Evolutionary conservation across 2,329 filamentous ascomycete genomes (phyloP), one percentile per base, ranked within the genome.

Genomic region (Coniochaeta sp.): DNA sequence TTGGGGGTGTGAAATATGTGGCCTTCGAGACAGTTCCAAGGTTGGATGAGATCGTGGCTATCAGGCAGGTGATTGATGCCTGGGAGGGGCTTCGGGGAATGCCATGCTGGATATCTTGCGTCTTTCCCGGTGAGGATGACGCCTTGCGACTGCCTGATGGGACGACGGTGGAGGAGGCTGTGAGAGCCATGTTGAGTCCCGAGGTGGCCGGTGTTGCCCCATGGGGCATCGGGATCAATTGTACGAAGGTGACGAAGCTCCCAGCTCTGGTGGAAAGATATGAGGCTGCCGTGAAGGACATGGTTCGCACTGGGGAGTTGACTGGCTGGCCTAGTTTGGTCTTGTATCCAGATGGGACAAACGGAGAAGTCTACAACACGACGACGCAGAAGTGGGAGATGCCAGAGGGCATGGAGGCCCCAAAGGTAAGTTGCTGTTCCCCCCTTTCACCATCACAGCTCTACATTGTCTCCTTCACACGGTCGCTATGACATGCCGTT

Each of bases 331-430:
- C 82, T 1, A 72, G 70, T 18, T 64, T 87, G 50, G 77, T 87
- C 4, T 58, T 87, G 16, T 87, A 87, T 62, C 85, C 85, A 0
- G 85, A 88, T 62, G 84, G 84, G 0, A 86, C 85, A 1, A 83
- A 82, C 46, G 82, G 82, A 0, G 81, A 86, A 65, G 74, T 83
- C 1, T 87, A 87, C 65, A 80, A 87, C 62, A 84, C 83, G 1
- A 67, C 65, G 0, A 83, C 80, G 6, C 78, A 85, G 60, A 69
- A 67, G 50, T 88, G 85, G 85, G 77, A 76, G 56, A 52, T 69
- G 1, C 70, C 69, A 0, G 60, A 64, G n/a, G 62, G 59, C 6
- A 54, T 58, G 8, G 55, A 60, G 6, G 52, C 56, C 16, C 48
- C 55, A n/a, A 55, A 47, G 46, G 64, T 67, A 55, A 61, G 60